Evolutionary conservation across 1,284 basidiomycete species (phyloP), one percentile per base, ranked within the genome.

Genomic region (Acaromyces ingoldii): DNA sequence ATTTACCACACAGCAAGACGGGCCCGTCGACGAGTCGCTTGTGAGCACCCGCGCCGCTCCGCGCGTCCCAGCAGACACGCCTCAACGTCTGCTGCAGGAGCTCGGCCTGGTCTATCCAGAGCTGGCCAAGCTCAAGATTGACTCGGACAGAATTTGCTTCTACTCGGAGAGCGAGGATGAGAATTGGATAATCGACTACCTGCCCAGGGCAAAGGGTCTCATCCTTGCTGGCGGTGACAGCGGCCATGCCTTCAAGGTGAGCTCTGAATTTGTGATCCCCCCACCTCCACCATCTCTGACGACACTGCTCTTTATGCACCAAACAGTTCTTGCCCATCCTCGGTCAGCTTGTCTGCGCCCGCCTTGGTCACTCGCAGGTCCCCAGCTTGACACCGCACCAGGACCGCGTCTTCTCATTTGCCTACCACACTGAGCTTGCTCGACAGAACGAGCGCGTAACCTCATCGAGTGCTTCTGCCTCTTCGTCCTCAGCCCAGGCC

Each of bases 301-400:
- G 13, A 9, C 38, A 9, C 4, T 10, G 5, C 34, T 25, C 17
- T 19, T 37, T 22, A 41, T 17, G 15, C 28, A 10, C 37, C 31
- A n/a, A 50, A 28, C 65, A 65, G 85, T 92, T 92, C 78, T 80
- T 91, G 6, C 89, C 90, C 10, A 83, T 83, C 31, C 81, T 95
- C 50, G 91, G 91, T 10, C 77, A 81, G 7, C 78, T 91, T 24
- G 83, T 91, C 13, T 83, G 81, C 9, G 84, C 86, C 58, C 80
- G 84, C 1, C 79, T 92, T 2, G 51, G 46, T n/a, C 28, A 51
- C 17, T 22, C 45, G 25, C 34, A 17, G 22, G 51, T 50, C 7
- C 19, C 30, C n/a, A 1, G 24, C 29, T 39, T 59, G 15, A 48
- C 0, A 10, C 30, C 29, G 42, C 42, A 65, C 42, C 58, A 63